Evolutionary conservation across 257 asterid genomes (phyloP), one percentile per base, ranked within the genome.

Genomic region (Prunella vulgaris): DNA sequence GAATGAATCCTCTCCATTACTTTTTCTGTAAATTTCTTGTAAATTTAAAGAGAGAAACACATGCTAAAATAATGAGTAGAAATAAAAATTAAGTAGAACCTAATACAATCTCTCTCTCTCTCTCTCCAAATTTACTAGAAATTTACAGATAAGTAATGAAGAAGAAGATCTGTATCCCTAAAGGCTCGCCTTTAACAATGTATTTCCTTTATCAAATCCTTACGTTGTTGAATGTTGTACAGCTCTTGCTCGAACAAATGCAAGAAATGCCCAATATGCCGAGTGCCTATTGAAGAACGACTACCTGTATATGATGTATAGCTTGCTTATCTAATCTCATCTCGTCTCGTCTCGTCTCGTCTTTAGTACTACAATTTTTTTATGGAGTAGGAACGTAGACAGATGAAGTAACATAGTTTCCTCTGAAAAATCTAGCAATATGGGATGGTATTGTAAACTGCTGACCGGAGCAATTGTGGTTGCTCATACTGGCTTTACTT

Each of bases 241-340:
- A 93, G 99, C 78, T 44, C 81, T 71, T 91, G 99, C 88, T 83
- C 92, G 5, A 93, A 77, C 37, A 94, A 82, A 81, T 94, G 98
- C 68, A 84, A 82, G 83, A 94, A 83, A 76, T 94, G 99, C 85
- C 99, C 99, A 1, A 82, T 89, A 73, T 94, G 99, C 69, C 92
- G 98, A 15, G 78, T 86, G 60, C 17, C 74, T 17, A 87, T 91
- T 15, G 87, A 84, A 76, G 92, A 94, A 74, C 82, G 87, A 53
- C 74, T 94, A 74, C 96, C 97, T 71, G 98, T 94, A 76, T 94
- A 86, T 88, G 99, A 94, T 84, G 99, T 94, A 79, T 94, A 94
- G 92, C 68, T 64, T 52, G 68, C 73, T 66, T 48, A 17, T n/a
- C 57, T 74, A 3, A 8, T 44, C 35, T 51, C n/a, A 7, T 53